A percentile compares a stretch with the other conserved stretches of the same genome.
Conservation (phyloP, 257 asterid species). For the Capsicum rhomboideum region DNA sequence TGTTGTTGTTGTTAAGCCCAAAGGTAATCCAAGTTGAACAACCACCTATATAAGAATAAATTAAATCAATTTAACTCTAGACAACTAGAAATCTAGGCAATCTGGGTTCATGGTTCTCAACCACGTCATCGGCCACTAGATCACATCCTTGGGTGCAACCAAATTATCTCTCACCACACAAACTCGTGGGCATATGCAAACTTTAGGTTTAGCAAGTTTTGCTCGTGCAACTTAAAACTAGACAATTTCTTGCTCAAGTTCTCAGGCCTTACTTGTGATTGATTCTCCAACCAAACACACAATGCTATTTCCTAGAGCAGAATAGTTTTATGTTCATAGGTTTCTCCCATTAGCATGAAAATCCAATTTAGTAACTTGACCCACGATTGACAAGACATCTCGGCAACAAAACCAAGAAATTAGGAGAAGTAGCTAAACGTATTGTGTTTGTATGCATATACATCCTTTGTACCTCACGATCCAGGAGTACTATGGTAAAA, state of each 20-base stretch:
- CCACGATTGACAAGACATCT: neutral
- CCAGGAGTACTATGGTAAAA: constrained; percentile 3
- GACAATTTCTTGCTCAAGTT: neutral
- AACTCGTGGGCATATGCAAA: neutral
- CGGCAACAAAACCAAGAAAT: neutral
- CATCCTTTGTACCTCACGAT: neutral
- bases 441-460: too few species aligned
- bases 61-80: constrained; percentile 14
- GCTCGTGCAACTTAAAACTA: neutral
- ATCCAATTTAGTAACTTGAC: neutral
- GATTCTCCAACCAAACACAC: neutral
- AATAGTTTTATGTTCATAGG: neutral
- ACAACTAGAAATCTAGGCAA: neutral
- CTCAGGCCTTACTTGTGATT: neutral
- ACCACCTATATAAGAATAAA: neutral
- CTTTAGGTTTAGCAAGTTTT: neutral
- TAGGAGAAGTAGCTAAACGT: too few species aligned
- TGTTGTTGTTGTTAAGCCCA: too few species aligned
- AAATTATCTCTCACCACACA: neutral
- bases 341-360: neutral
- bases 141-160: neutral
- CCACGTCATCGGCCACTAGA: too few species aligned
- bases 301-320: neutral
- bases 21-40: neutral
- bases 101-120: too few species aligned